Conservation (phyloP, 2,329 filamentous ascomycete species). For the Whalleya microplaca region DNA sequence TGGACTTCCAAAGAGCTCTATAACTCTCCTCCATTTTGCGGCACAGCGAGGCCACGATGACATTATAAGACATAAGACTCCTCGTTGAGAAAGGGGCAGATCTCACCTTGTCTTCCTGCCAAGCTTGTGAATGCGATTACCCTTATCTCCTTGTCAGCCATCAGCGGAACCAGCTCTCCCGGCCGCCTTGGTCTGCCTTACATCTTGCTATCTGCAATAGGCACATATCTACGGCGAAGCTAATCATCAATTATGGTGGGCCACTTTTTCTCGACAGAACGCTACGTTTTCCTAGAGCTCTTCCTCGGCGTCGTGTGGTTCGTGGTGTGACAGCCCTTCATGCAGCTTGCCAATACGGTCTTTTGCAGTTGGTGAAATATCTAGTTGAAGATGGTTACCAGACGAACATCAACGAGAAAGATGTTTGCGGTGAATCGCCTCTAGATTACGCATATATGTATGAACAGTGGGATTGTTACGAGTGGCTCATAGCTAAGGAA, state of each 20-base stretch:
- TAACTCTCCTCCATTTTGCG: slow-evolving; percentile 8
- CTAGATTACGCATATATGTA: too few relatives aligned
- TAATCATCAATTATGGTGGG: slow-evolving; percentile 1
- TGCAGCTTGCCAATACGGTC: too few relatives aligned
- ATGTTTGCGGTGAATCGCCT: too few relatives aligned
- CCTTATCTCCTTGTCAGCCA: not conserved
- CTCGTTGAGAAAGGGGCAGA: slow-evolving; percentile 4
- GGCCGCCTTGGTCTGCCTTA: slow-evolving; percentile 1
- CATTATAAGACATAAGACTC: not conserved
- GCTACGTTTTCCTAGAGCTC: too few relatives aligned
- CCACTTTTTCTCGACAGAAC: not conserved
- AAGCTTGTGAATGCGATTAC: not conserved
- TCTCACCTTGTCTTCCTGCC: not conserved
- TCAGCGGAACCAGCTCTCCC: too few relatives aligned
- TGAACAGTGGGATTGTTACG: not conserved
- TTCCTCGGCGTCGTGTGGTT: too few relatives aligned
- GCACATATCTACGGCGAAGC: slow-evolving; percentile 6
- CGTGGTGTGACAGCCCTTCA: too few relatives aligned
- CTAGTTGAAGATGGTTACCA: too few relatives aligned
- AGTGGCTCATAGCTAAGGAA: slow-evolving; percentile 9
- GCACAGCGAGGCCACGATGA: slow-evolving; percentile 6
- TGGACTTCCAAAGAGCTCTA: too few relatives aligned
- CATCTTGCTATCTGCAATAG: not conserved
- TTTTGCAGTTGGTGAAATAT: too few relatives aligned
- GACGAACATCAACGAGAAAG: too few relatives aligned